Base-by-base conservation (phyloP, 805 yeast species). In the Suhomyces prunicola region DNA sequence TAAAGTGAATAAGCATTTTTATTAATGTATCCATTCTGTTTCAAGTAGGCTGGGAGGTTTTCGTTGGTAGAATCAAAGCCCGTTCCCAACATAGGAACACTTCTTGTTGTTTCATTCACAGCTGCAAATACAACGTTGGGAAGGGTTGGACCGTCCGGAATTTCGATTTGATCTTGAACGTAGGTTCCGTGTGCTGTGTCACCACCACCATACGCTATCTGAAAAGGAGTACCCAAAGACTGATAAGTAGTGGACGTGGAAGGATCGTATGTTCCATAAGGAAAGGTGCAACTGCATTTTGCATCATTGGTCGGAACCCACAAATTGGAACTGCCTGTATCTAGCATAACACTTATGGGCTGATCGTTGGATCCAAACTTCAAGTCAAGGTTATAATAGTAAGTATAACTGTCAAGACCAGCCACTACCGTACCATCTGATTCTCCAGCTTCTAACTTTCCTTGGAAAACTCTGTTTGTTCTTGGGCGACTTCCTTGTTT, bases 291-390 rank as follows among this genome's bases (percentile, higher is more conserved):
- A 15, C 24, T 12, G 13, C 49, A 4, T 13, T 27, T 19, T 7
- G 50, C 51, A 17, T 47, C 23, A 5, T 29, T 46, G 39, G 42
- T 46, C 8, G 54, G 53, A 13, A 55, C 46, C 58, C 56, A 53
- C 13, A 53, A 47, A 41, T 51, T 53, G 3, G 58, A 27, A 31
- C 54, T 50, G 8, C 58, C 58, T 5, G 58, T 47, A 35, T 47
- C 49, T 10, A 47, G 23, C 17, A 36, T 44, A 15, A 47, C 19
- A 6, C 19, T 6, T 6, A 47, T 23, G 8, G 29, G 5, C 15
- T 47, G 49, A 1, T 47, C 6, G 23, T 47, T 24, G 9, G 49
- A 47, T 7, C 49, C 49, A 15, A 47, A 23, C 7, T 36, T 39
- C 24, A 47, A 24, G 8, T 47, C 44, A 13, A 47, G 29, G 22